A percentile compares a stretch with the other conserved stretches of the same genome.
These are phyloP conservation scores for Leccinum subspadiceum DNA, from an alignment of 1,284 basidiomycete species.

Conservation along the genomic window DNA sequence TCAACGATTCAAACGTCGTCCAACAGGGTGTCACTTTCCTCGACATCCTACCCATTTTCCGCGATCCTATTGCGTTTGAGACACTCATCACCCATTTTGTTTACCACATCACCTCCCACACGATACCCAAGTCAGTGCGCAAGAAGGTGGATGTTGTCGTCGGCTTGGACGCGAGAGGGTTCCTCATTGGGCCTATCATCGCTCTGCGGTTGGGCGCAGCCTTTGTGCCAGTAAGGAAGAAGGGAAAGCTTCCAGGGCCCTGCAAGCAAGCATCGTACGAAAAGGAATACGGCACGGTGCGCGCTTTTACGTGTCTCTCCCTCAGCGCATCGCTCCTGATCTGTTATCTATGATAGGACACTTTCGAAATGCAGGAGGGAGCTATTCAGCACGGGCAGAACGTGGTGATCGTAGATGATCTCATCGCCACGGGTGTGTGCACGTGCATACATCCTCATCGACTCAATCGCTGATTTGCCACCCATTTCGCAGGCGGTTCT, in stretches of 20 bases:
- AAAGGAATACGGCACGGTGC: conserved; percentile 91
- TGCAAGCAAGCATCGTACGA: conserved; percentile 78
- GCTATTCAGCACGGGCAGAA: conserved; percentile 82
- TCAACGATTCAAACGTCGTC: neutral
- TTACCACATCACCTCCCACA: conserved; percentile 81
- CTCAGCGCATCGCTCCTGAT: conserved; percentile 1
- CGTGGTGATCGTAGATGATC: conserved; percentile 91
- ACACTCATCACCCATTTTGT: conserved; percentile 89
- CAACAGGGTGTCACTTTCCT: conserved; percentile 75
- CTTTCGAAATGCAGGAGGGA: conserved; percentile 93
- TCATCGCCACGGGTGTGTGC: conserved; percentile 87
- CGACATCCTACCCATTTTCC: conserved; percentile 90
- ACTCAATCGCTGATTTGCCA: conserved; percentile 3
- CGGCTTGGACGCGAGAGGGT: conserved; percentile 94
- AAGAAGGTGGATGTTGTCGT: conserved; percentile 93
- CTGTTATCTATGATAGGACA: conserved; percentile 53
- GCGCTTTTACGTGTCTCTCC: neutral
- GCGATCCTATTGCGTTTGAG: conserved; percentile 83
- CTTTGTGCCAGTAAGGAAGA: conserved; percentile 95
- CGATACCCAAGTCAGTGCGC: conserved; percentile 55
- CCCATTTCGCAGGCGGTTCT: conserved; percentile 70
- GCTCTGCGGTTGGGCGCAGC: conserved; percentile 90
- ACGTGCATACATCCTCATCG: neutral
- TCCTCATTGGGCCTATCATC: conserved; percentile 92
- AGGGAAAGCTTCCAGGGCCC: conserved; percentile 90